Evolutionary conservation across 768 basidiomycete species (phyloP).

Genomic region (Agrocybe praecox): DNA sequence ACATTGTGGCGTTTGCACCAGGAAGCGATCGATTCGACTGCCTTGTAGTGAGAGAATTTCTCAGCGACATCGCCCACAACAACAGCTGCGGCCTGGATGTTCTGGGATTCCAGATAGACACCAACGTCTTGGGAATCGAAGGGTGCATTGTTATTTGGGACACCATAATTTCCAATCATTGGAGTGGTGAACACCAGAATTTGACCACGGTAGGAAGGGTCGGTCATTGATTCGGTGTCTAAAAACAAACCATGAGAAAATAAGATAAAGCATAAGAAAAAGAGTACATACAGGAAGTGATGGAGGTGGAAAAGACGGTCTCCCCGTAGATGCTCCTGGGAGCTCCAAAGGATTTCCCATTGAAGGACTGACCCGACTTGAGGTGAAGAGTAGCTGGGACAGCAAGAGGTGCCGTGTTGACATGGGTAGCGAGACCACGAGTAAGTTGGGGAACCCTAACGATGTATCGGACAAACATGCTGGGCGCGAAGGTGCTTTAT

Average conservation of each 20-base stretch:
- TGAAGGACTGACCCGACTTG: constrained; percentile 92
- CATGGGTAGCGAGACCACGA: constrained; percentile 71
- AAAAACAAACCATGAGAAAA: constrained; percentile 11
- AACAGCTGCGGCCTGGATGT: constrained; percentile 90
- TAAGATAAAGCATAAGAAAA: not conserved
- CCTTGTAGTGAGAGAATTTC: constrained; percentile 92
- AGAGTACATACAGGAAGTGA: constrained; percentile 86
- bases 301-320: constrained; percentile 98
- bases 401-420: constrained; percentile 40
- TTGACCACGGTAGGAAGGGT: constrained; percentile 97
- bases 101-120: constrained; percentile 84
- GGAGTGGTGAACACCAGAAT: constrained; percentile 99
- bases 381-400: constrained; percentile 88
- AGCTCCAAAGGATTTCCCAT: constrained; percentile 88
- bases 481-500: constrained; percentile 26
- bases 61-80: constrained; percentile 95
- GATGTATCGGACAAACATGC: constrained; percentile 62
- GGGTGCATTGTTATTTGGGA: constrained; percentile 79
- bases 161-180: constrained; percentile 98
- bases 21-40: constrained; percentile 88
- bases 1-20: constrained; percentile 93
- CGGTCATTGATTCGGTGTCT: constrained; percentile 99
- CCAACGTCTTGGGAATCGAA: constrained; percentile 79
- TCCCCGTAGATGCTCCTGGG: constrained; percentile 89
- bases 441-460: constrained; percentile 50